Evolutionary conservation across 2,329 filamentous ascomycete species (phyloP).

Genomic region (Meredithiella fracta): DNA sequence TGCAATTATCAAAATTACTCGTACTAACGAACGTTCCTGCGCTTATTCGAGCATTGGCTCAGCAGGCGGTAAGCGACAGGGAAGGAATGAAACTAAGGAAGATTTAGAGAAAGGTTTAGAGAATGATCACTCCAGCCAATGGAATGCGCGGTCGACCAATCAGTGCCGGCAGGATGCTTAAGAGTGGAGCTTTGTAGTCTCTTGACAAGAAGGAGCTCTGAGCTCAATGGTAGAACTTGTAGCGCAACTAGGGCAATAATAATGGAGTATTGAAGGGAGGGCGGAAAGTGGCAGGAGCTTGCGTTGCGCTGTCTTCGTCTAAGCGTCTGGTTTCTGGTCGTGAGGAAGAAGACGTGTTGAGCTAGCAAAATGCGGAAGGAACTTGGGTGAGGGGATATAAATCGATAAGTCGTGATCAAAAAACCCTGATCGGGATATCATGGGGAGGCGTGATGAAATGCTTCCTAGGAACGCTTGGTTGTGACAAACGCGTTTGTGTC

Average conservation of each 20-base stretch:
- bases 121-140: background rate
- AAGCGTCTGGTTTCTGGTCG: background rate
- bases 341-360: background rate
- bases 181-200: conserved; percentile 1
- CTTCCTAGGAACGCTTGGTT: too few relatives aligned
- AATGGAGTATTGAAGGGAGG: background rate
- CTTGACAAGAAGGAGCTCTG: too few relatives aligned
- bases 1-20: too few relatives aligned
- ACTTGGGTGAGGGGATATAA: background rate
- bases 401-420: background rate
- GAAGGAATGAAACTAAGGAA: background rate
- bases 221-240: too few relatives aligned
- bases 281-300: conserved; percentile 1
- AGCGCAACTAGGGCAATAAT: background rate
- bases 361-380: background rate
- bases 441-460: background rate
- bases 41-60: background rate
- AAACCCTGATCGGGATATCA: background rate
- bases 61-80: conserved; percentile 2
- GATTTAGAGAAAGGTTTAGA: background rate
- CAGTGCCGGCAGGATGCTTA: conserved; percentile 3
- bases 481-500: background rate
- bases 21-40: background rate
- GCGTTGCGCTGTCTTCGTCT: background rate
- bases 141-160: background rate